A percentile compares a stretch with the other conserved stretches of the same genome.
These are phyloP conservation scores for Saturnispora hagleri DNA, from an alignment of 805 yeast genomes.

Conservation along the genomic window DNA sequence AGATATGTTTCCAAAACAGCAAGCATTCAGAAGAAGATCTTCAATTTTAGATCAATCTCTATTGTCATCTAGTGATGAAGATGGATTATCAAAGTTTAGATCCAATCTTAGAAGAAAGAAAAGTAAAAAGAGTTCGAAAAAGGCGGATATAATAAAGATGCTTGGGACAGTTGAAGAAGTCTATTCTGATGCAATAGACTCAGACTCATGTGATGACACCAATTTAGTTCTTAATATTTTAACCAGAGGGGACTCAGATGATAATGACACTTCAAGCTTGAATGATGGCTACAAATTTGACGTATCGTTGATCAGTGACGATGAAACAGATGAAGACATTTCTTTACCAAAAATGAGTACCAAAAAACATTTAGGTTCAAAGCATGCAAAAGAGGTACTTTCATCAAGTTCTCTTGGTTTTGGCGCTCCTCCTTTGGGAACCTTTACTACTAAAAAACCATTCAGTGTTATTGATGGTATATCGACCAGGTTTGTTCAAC, in stretches of 20 bases:
- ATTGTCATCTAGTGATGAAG: slow-evolving; percentile 15
- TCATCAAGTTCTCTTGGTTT: slow-evolving; percentile 77
- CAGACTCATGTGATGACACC: slow-evolving; percentile 12
- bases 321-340: slow-evolving; percentile 91
- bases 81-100: slow-evolving; percentile 15
- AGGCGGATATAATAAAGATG: slow-evolving; percentile 11
- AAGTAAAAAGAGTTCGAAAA: slow-evolving; percentile 1
- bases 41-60: slow-evolving; percentile 37
- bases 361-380: slow-evolving; percentile 51
- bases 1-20: slow-evolving; percentile 15
- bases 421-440: slow-evolving; percentile 86
- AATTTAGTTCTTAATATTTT: slow-evolving; percentile 11
- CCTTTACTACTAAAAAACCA: slow-evolving; percentile 80
- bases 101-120: slow-evolving; percentile 1
- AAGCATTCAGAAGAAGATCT: slow-evolving; percentile 26
- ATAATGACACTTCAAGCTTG: slow-evolving; percentile 33
- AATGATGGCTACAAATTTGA: slow-evolving; percentile 61
- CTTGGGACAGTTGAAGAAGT: slow-evolving; percentile 9
- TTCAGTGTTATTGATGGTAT: slow-evolving; percentile 93
- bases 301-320: slow-evolving; percentile 46
- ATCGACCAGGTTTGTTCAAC: slow-evolving; percentile 73
- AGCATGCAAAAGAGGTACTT: slow-evolving; percentile 88
- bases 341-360: slow-evolving; percentile 64
- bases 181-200: slow-evolving; percentile 4
- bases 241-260: slow-evolving; percentile 34